These are phyloP conservation scores for Kluyveromyces sp. DNA, from an alignment of 1,139 yeast species.

Conservation along the genomic window DNA sequence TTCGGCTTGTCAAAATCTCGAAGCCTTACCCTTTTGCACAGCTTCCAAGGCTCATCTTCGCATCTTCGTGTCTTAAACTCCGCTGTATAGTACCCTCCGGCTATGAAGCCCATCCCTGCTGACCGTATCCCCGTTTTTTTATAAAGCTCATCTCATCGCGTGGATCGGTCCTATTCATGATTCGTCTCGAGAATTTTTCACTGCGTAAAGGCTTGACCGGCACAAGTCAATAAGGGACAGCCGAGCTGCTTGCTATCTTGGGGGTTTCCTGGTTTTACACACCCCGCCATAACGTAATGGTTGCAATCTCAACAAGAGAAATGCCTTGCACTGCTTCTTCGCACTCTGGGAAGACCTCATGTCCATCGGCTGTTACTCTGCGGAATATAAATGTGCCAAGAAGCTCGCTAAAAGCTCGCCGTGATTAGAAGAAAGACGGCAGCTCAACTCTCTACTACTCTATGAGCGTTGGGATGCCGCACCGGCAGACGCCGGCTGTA, in stretches of 20 bases:
- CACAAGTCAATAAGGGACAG: too few relatives aligned
- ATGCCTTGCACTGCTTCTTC: too few relatives aligned
- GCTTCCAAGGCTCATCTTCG: neutral
- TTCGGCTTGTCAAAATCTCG: neutral
- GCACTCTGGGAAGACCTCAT: too few relatives aligned
- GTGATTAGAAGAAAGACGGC: too few relatives aligned
- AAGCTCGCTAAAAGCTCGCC: neutral
- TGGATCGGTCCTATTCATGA: neutral
- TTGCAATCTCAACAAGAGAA: too few relatives aligned
- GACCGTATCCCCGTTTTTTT: neutral
- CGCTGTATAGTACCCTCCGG: conserved; percentile 17
- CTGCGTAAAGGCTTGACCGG: neutral
- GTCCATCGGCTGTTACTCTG: too few relatives aligned
- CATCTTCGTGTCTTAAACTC: neutral
- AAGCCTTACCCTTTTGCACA: neutral
- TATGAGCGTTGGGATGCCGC: neutral
- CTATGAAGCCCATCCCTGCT: conserved; percentile 17
- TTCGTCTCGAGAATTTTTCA: neutral
- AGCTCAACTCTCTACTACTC: too few relatives aligned
- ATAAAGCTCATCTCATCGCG: neutral
- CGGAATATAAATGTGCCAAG: neutral
- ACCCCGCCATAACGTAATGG: too few relatives aligned
- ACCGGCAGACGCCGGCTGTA: neutral
- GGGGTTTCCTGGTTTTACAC: too few relatives aligned
- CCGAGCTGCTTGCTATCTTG: too few relatives aligned